Evolutionary conservation across 306 rosid species (phyloP), one percentile per base, ranked within the genome.

Genomic region (Cucurbita moschata): DNA sequence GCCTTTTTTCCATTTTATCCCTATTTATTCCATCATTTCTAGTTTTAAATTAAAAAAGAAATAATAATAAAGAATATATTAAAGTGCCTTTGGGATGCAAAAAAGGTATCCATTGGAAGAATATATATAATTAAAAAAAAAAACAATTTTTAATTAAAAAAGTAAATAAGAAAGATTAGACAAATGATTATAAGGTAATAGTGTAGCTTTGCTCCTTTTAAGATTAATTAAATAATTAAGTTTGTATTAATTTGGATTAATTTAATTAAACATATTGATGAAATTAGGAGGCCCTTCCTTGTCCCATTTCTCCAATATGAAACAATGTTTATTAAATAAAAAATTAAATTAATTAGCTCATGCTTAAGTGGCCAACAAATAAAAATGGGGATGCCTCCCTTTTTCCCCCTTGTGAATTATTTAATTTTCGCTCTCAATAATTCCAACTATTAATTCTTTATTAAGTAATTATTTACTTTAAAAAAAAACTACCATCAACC

Each of bases 81-180:
- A 68, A 68, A 68, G 73, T 68, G 73, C 56, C 73, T 68, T 68
- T 68, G 73, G 57, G 38, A 68, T 47, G 73, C 73, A 21, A 68
- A 68, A 68, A 68, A 68, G 73, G 56, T 38, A 68, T 5, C 19
- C 43, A 68, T 47, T 46, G 12, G 73, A 68, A 46, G 43, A 13
- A 67, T 68, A 47, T 23, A 47, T 30, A 30, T 30, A 30, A 30
- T 30, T 30, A 30, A 30, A 30, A 30, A 30, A 30, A 30, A 2
- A 30, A 0, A 2, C 4, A 30, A 2, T 30, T 30, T 30, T 30
- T 30, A 30, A 30, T 30, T 30, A 30, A 68, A 46, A 68, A 47
- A 68, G 73, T 68, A 46, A 47, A 23, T 6, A 68, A 23, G 42
- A 68, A 68, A 47, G 56, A 68, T 68, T 65, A 65, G 72, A 65